These are phyloP conservation scores for Caloboletus inedulis DNA, from an alignment of 1,284 basidiomycete genomes.

Conservation along the genomic window DNA sequence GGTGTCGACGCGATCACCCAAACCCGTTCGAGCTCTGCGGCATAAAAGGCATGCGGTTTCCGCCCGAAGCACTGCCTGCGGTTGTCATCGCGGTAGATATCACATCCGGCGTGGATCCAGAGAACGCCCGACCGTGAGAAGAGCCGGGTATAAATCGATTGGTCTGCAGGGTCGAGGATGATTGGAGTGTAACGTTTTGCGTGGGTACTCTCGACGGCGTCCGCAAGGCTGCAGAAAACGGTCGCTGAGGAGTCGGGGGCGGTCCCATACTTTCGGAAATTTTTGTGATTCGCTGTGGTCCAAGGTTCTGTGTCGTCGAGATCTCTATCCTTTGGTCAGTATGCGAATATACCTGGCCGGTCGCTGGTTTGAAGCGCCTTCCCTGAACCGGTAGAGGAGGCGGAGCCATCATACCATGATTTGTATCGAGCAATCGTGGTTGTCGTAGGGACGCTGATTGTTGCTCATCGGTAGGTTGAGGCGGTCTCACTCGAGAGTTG, in stretches of 20 bases:
- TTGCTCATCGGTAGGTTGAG: slow-evolving; percentile 36
- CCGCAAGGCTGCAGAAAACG: slow-evolving; percentile 27
- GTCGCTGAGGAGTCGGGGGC: slow-evolving; percentile 29
- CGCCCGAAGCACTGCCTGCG: slow-evolving; percentile 22
- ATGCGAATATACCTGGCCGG: slow-evolving; percentile 7
- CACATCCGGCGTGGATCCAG: slow-evolving; percentile 6
- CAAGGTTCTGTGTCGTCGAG: slow-evolving; percentile 7
- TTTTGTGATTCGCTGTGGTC: slow-evolving; percentile 13
- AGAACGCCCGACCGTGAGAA: slow-evolving; percentile 18
- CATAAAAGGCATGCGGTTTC: slow-evolving; percentile 50
- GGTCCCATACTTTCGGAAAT: slow-evolving; percentile 24
- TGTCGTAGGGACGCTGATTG: slow-evolving; percentile 33
- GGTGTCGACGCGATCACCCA: slow-evolving; percentile 21
- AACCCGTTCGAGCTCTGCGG: slow-evolving; percentile 32
- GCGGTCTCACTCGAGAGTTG: slow-evolving; percentile 36
- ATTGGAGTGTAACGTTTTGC: slow-evolving; percentile 12
- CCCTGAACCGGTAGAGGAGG: slow-evolving; percentile 24
- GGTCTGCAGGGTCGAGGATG: slow-evolving; percentile 19
- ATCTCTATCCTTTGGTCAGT: slow-evolving; percentile 10
- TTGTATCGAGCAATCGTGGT: slow-evolving; percentile 9
- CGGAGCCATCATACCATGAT: slow-evolving; percentile 23
- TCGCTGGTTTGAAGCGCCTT: slow-evolving; percentile 29
- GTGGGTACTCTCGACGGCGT: slow-evolving; percentile 16
- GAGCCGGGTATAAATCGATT: slow-evolving; percentile 31
- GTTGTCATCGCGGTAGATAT: slow-evolving; percentile 3